Conservation (phyloP, 495 filamentous ascomycete genomes). For the Trichodelitschia bisporula region DNA sequence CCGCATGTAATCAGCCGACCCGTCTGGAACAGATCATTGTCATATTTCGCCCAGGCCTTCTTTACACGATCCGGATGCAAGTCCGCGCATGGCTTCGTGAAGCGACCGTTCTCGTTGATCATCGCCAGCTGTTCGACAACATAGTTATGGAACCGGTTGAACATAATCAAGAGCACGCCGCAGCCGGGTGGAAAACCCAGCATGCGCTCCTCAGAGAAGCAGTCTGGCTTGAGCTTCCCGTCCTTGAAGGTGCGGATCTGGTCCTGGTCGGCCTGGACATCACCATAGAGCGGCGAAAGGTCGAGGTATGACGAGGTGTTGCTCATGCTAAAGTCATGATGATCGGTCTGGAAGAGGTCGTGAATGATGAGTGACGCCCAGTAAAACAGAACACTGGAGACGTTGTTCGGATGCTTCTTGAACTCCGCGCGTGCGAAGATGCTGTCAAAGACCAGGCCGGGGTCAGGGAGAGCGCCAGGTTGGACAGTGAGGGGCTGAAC, state of each 20-base stretch:
- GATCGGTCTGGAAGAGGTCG: constrained; percentile 34
- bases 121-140: constrained; percentile 39
- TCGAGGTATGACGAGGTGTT: constrained; percentile 35
- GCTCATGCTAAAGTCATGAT: constrained; percentile 24
- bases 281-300: constrained; percentile 32
- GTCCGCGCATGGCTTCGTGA: constrained; percentile 31
- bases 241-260: constrained; percentile 28
- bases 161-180: constrained; percentile 33
- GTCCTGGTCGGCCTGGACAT: constrained; percentile 29
- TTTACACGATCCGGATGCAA: too few species aligned
- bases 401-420: constrained; percentile 29
- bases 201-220: constrained; percentile 29
- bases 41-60: constrained; percentile 47
- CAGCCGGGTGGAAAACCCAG: constrained; percentile 31
- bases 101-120: constrained; percentile 51
- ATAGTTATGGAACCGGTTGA: constrained; percentile 62
- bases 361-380: constrained; percentile 33
- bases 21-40: constrained; percentile 70
- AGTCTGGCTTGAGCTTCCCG: constrained; percentile 32
- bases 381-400: constrained; percentile 33
- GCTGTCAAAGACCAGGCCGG: constrained; percentile 27
- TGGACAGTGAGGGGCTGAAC: constrained; percentile 26
- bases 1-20: constrained; percentile 56
- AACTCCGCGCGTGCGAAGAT: constrained; percentile 27
- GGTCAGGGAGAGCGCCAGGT: constrained; percentile 26